A percentile compares a stretch with the other conserved stretches of the same genome.
Conservation (phyloP, 1,284 basidiomycete genomes). For the Cystobasidiaceae sp. region DNA sequence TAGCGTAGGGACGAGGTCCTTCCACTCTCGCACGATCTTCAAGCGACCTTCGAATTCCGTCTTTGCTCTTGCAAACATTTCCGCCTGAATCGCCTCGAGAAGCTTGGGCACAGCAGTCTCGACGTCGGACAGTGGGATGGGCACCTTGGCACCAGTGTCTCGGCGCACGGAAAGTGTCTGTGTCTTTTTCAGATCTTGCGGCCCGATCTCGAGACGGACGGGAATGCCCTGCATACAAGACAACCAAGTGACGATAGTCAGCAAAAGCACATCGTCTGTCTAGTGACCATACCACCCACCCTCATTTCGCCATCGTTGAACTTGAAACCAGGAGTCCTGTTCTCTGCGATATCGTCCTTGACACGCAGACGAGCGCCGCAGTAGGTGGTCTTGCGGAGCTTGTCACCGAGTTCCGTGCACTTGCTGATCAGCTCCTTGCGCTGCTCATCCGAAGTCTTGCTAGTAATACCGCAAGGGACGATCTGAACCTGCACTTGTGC, state of each 20-base stretch:
- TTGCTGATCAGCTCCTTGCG: slow-evolving; percentile 70
- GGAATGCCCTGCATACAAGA: slow-evolving; percentile 97
- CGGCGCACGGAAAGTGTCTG: slow-evolving; percentile 82
- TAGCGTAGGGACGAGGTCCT: slow-evolving; percentile 81
- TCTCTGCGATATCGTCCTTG: slow-evolving; percentile 86
- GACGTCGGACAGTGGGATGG: slow-evolving; percentile 65
- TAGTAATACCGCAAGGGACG: slow-evolving; percentile 87
- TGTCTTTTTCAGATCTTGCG: slow-evolving; percentile 79
- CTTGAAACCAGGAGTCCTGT: slow-evolving; percentile 97
- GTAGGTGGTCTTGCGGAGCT: slow-evolving; percentile 25
- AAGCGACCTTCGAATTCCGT: slow-evolving; percentile 68
- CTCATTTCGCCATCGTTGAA: slow-evolving; percentile 99
- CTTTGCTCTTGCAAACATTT: slow-evolving; percentile 80
- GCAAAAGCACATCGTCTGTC: no score
- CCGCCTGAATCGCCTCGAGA: slow-evolving; percentile 78
- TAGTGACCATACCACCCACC: slow-evolving; percentile 49
- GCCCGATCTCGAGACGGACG: slow-evolving; percentile 92
- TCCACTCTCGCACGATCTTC: slow-evolving; percentile 76
- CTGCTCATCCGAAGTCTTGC: slow-evolving; percentile 61
- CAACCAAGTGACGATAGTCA: no score
- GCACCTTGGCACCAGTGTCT: slow-evolving; percentile 71
- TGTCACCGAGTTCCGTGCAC: slow-evolving; percentile 63
- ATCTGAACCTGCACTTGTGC: slow-evolving; percentile 87
- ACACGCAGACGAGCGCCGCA: slow-evolving; percentile 64
- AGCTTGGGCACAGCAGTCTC: slow-evolving; percentile 58